Evolutionary conservation across 2,329 filamentous ascomycete species (phyloP).

Genomic region (Cladorrhinum sp.): DNA sequence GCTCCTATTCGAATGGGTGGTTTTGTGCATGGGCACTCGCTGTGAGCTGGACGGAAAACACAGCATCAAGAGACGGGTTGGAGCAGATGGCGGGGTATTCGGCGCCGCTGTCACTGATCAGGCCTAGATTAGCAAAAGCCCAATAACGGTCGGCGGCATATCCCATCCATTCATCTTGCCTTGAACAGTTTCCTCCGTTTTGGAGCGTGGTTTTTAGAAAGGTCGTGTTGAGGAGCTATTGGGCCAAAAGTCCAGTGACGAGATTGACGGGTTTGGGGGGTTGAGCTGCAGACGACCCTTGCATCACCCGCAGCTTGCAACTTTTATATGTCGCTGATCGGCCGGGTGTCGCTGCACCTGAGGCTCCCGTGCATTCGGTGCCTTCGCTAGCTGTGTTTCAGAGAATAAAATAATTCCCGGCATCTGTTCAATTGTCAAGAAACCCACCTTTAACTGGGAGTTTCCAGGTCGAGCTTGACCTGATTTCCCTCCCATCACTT

Average conservation of each 20-base stretch:
- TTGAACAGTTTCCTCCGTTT: too few species aligned
- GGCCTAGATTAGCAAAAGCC: background rate
- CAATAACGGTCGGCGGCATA: background rate
- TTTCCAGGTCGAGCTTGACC: background rate
- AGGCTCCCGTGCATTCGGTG: background rate
- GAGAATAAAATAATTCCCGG: background rate
- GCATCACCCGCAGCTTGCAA: slow-evolving; percentile 4
- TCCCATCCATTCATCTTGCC: background rate
- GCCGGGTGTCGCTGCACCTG: slow-evolving; percentile 4
- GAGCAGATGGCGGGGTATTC: background rate
- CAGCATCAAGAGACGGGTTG: background rate
- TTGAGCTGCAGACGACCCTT: slow-evolving; percentile 1
- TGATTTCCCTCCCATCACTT: background rate
- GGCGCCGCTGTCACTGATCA: background rate
- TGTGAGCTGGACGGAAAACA: background rate
- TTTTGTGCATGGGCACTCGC: background rate
- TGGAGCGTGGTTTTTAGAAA: background rate
- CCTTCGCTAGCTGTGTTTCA: slow-evolving; percentile 1
- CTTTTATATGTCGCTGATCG: slow-evolving; percentile 3
- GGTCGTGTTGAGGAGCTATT: background rate
- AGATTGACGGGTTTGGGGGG: background rate
- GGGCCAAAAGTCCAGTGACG: background rate
- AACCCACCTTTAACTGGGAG: background rate
- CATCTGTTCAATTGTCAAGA: background rate
- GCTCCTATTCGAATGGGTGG: background rate